Conservation (phyloP, 768 basidiomycete genomes). For the Pleurotus djamor region DNA sequence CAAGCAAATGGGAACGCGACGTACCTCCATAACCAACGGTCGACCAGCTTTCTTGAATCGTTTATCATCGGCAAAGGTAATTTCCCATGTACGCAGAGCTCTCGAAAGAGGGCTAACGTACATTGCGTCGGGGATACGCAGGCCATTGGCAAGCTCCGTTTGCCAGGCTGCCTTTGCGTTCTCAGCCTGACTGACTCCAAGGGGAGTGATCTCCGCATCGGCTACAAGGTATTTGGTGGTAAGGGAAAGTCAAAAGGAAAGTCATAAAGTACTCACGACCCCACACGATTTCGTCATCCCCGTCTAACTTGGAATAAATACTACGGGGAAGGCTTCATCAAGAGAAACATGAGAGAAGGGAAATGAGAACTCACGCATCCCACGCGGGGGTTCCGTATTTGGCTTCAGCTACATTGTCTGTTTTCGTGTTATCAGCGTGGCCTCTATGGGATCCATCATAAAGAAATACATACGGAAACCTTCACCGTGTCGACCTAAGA, state of each 20-base stretch:
- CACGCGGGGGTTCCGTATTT: conserved; percentile 60
- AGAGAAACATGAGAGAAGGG: neutral
- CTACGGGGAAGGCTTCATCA: conserved; percentile 26
- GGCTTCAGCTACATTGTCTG: conserved; percentile 66
- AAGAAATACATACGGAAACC: neutral
- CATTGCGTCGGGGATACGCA: conserved; percentile 53
- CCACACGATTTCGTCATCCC: conserved; percentile 68
- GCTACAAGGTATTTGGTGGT: conserved; percentile 31
- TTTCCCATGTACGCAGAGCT: conserved; percentile 54
- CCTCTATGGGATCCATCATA: no score
- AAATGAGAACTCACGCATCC: conserved; percentile 45
- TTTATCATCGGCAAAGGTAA: conserved; percentile 44
- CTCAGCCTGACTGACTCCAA: conserved; percentile 57
- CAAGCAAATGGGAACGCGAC: neutral
- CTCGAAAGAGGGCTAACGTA: no score
- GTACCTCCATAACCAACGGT: conserved; percentile 56
- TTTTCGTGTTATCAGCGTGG: no score
- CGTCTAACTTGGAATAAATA: conserved; percentile 62
- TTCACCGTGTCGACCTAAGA: neutral
- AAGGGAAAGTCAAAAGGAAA: neutral
- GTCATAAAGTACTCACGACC: conserved; percentile 51
- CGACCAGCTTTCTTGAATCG: conserved; percentile 19
- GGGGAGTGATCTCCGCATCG: conserved; percentile 60
- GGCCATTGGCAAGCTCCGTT: conserved; percentile 34
- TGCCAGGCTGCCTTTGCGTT: conserved; percentile 45